Evolutionary conservation across 2,329 filamentous ascomycete genomes (phyloP).

Genomic region (Trichoderma sp.): DNA sequence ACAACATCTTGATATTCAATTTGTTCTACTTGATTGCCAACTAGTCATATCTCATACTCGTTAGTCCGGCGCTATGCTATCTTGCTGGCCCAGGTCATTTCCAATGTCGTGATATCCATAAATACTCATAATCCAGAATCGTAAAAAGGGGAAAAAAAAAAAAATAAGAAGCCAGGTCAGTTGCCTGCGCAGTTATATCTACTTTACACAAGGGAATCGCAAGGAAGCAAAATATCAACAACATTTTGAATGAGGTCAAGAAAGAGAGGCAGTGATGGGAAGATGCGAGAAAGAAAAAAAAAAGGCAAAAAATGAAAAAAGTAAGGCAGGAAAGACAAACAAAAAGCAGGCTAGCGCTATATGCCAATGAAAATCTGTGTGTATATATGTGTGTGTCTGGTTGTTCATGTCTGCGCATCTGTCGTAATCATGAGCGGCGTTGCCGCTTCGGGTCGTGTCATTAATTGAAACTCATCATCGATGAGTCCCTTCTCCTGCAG

Average conservation of each 20-base stretch:
- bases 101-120: neutral
- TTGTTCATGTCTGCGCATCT: slow-evolving; percentile 23
- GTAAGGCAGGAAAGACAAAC: neutral
- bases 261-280: neutral
- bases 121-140: slow-evolving; percentile 16
- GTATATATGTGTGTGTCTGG: neutral
- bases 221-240: neutral
- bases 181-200: slow-evolving; percentile 24
- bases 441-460: slow-evolving; percentile 27
- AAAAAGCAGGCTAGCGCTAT: neutral
- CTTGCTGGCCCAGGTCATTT: slow-evolving; percentile 4
- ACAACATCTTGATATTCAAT: neutral
- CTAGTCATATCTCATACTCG: slow-evolving; percentile 11
- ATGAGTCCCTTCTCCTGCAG: slow-evolving; percentile 27
- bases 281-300: neutral
- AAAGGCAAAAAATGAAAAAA: neutral
- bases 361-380: slow-evolving; percentile 23
- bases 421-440: slow-evolving; percentile 29
- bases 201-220: slow-evolving; percentile 8
- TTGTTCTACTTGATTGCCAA: neutral
- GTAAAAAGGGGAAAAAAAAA: too few relatives aligned
- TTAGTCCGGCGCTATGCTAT: neutral
- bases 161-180: slow-evolving; percentile 18
- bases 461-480: slow-evolving; percentile 28
- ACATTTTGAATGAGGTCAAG: neutral